These are phyloP conservation scores for Aureobasidium namibiae DNA, from an alignment of 2,329 filamentous ascomycete genomes.

Conservation along the genomic window DNA sequence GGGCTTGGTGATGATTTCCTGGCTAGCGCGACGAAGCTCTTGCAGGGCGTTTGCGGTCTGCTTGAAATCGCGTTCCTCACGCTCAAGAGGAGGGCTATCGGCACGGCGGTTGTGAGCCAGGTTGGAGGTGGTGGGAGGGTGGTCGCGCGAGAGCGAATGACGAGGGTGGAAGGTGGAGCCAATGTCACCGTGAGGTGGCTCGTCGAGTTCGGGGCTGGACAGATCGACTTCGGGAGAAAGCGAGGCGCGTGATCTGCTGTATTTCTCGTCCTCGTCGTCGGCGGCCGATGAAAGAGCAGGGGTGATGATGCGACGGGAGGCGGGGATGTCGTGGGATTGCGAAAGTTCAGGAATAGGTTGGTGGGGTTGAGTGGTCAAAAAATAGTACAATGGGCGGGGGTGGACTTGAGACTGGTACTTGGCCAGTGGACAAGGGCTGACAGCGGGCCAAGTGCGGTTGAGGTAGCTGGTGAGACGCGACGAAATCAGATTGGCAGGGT, in stretches of 20 bases:
- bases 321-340: constrained; percentile 23
- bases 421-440: constrained; percentile 75
- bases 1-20: constrained; percentile 24
- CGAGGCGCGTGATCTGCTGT: constrained; percentile 57
- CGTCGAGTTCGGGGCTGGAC: constrained; percentile 74
- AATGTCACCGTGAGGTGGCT: constrained; percentile 47
- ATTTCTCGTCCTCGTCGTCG: constrained; percentile 59
- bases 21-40: constrained; percentile 36
- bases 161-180: constrained; percentile 54
- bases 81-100: constrained; percentile 82
- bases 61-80: constrained; percentile 93
- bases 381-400: constrained; percentile 93
- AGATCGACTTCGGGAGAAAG: constrained; percentile 91
- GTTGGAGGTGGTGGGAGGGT: constrained; percentile 32
- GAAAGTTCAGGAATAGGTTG: constrained; percentile 65
- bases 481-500: constrained; percentile 89
- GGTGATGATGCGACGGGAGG: constrained; percentile 59
- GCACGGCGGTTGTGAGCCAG: constrained; percentile 57
- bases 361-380: constrained; percentile 78
- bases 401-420: constrained; percentile 91
- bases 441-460: constrained; percentile 72
- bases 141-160: constrained; percentile 28
- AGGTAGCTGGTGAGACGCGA: constrained; percentile 84
- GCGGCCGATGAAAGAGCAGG: constrained; percentile 78
- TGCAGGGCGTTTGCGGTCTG: constrained; percentile 84